Evolutionary conservation across 495 filamentous ascomycete species (phyloP).

Genomic region (Parmelia sp.): DNA sequence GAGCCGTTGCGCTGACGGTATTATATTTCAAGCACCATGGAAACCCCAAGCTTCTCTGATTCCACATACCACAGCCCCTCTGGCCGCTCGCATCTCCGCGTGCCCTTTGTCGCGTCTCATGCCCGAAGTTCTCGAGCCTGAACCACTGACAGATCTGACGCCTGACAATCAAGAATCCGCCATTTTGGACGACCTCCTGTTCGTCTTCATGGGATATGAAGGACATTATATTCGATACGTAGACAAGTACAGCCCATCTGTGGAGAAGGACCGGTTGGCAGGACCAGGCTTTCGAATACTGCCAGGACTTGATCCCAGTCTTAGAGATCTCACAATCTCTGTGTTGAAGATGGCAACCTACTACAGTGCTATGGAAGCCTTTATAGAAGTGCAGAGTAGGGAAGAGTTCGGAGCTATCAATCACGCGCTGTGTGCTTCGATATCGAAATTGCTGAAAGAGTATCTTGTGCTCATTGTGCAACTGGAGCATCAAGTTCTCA

Average conservation of each 20-base stretch:
- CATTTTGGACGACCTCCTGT: constrained; percentile 84
- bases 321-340: constrained; percentile 77
- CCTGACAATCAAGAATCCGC: constrained; percentile 76
- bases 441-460: constrained; percentile 84
- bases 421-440: constrained; percentile 88
- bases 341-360: constrained; percentile 96
- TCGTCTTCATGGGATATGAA: constrained; percentile 98
- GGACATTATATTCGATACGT: constrained; percentile 90
- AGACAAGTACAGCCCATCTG: constrained; percentile 69
- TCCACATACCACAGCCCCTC: constrained; percentile 78
- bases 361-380: constrained; percentile 82
- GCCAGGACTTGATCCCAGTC: constrained; percentile 79
- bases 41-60: constrained; percentile 74
- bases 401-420: constrained; percentile 95
- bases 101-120: constrained; percentile 69
- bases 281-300: constrained; percentile 76
- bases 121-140: constrained; percentile 66
- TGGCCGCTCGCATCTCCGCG: constrained; percentile 79
- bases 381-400: constrained; percentile 86
- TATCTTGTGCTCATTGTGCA: constrained; percentile 90
- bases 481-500: constrained; percentile 84
- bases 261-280: constrained; percentile 76
- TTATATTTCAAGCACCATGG: constrained; percentile 55
- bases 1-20: constrained; percentile 24
- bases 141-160: constrained; percentile 62